A percentile compares a stretch with the other conserved stretches of the same genome.
These are phyloP conservation scores for Infundibulicybe gibba DNA, from an alignment of 768 basidiomycete genomes.

Conservation along the genomic window DNA sequence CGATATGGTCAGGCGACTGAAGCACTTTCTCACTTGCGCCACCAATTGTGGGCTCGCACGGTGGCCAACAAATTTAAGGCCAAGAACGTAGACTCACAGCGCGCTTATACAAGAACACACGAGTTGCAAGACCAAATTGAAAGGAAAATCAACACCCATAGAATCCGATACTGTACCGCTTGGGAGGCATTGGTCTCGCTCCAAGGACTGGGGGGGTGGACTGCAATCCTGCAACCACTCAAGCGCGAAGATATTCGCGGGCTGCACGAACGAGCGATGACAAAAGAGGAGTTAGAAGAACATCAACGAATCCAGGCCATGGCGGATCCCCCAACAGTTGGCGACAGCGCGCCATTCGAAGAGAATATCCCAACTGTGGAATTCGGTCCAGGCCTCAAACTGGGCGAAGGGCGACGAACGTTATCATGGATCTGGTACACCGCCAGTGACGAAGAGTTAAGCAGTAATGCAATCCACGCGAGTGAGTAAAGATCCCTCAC, in stretches of 20 bases:
- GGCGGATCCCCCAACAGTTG: slow-evolving; percentile 5
- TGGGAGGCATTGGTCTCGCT: background rate
- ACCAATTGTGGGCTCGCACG: slow-evolving; percentile 12
- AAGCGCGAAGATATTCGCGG: slow-evolving; percentile 10
- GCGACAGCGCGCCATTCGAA: background rate
- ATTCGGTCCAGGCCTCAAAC: background rate
- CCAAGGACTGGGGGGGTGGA: background rate
- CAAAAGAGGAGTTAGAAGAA: slow-evolving; percentile 14
- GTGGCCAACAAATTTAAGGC: slow-evolving; percentile 13
- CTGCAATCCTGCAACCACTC: slow-evolving; percentile 1
- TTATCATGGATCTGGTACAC: slow-evolving; percentile 17
- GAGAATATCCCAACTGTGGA: slow-evolving; percentile 4
- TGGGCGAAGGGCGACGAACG: slow-evolving; percentile 4
- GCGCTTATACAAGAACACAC: slow-evolving; percentile 10
- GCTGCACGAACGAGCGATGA: slow-evolving; percentile 9
- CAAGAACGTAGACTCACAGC: slow-evolving; percentile 8
- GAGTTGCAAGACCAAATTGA: slow-evolving; percentile 11
- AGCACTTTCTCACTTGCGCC: slow-evolving; percentile 10
- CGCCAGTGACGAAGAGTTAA: background rate
- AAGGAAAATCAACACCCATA: background rate
- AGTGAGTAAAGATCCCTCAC: too few species aligned
- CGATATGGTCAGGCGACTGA: slow-evolving; percentile 12
- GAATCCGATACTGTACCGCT: slow-evolving; percentile 1
- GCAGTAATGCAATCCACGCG: too few species aligned
- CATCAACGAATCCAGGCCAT: background rate